A percentile compares a stretch with the other conserved stretches of the same genome.
Conservation (phyloP, 2,329 filamentous ascomycete species). For the Calonectria pseudoturangicola region DNA sequence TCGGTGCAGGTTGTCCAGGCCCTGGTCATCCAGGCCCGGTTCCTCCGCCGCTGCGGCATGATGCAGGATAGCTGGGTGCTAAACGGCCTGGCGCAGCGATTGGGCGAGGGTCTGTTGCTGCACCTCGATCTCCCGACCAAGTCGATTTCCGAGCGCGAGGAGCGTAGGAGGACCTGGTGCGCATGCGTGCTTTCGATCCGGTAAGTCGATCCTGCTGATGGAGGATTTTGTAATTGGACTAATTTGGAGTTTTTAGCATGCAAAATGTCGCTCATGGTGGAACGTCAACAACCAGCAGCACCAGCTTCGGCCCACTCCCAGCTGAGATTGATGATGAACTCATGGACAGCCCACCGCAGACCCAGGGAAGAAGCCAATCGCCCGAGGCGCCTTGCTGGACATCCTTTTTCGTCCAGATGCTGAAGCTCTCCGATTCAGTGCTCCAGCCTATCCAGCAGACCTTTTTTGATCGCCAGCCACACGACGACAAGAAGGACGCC, state of each 20-base stretch:
- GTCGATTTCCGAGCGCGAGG: conserved; percentile 48
- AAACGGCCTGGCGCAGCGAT: conserved; percentile 50
- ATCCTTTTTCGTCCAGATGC: conserved; percentile 49
- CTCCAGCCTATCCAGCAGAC: conserved; percentile 47
- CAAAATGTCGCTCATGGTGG: conserved; percentile 45
- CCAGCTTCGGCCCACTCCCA: conserved; percentile 46
- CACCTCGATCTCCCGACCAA: conserved; percentile 50
- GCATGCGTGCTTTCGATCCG: conserved; percentile 49
- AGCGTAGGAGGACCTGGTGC: conserved; percentile 53
- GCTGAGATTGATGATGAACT: conserved; percentile 52
- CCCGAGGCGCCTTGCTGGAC: conserved; percentile 47
- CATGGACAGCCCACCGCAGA: conserved; percentile 42
- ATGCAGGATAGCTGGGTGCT: conserved; percentile 52
- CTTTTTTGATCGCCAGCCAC: conserved; percentile 35
- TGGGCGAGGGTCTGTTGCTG: conserved; percentile 52
- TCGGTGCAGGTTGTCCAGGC: conserved; percentile 53
- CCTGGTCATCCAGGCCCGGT: conserved; percentile 50
- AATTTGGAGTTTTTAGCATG: conserved; percentile 41
- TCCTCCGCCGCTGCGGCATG: conserved; percentile 47
- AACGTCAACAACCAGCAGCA: conserved; percentile 19
- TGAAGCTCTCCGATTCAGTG: conserved; percentile 48
- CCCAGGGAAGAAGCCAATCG: conserved; percentile 40
- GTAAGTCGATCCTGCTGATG: conserved; percentile 21
- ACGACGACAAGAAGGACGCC: conserved; percentile 25
- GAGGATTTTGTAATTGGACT: not conserved